Percentiles rank a stretch among this genome's conserved stretches.
phyloP scores from a whole-genome alignment of 352 stramenopile species.

The Phytopythium mirpurense region DNA sequence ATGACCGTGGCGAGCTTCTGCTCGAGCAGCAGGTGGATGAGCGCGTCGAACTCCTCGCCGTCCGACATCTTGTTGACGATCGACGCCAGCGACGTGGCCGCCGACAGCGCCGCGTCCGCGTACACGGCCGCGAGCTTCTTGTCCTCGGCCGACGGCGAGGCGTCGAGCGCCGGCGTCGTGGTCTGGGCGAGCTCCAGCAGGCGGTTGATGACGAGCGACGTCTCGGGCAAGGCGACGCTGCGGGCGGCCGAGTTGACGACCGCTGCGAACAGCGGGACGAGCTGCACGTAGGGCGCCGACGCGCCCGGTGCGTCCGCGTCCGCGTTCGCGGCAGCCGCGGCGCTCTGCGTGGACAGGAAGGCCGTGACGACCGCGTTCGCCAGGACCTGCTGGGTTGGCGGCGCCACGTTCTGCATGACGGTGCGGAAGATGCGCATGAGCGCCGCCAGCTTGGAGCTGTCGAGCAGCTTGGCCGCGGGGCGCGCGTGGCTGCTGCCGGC shows the following conservation, averaged over 20 bases:
- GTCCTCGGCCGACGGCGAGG: slow-evolving; percentile 1
- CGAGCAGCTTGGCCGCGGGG: slow-evolving; percentile 18
- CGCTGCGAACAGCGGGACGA: slow-evolving; percentile 70
- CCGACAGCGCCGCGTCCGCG: slow-evolving; percentile 48
- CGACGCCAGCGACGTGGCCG: slow-evolving; percentile 71
- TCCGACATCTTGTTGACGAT: slow-evolving; percentile 88
- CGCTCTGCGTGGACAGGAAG: slow-evolving; percentile 47
- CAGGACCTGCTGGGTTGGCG: slow-evolving; percentile 55
- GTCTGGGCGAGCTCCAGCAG: slow-evolving; percentile 72
- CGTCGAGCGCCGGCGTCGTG: neutral
- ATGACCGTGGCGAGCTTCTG: slow-evolving; percentile 62
- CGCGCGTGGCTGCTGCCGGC: slow-evolving; percentile 11
- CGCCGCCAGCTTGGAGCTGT: slow-evolving; percentile 35
- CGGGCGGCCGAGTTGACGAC: slow-evolving; percentile 76
- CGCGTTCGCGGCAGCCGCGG: slow-evolving; percentile 13
- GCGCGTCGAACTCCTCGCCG: slow-evolving; percentile 67
- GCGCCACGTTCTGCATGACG: slow-evolving; percentile 72
- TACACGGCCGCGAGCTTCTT: slow-evolving; percentile 35
- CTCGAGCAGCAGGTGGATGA: slow-evolving; percentile 64
- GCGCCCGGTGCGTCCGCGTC: neutral
- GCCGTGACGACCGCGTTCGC: slow-evolving; percentile 47
- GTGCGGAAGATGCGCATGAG: slow-evolving; percentile 64
- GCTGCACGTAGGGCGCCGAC: slow-evolving; percentile 41
- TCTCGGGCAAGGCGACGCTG: slow-evolving; percentile 48
- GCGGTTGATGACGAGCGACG: slow-evolving; percentile 64